phyloP scores from a whole-genome alignment of 495 filamentous ascomycete species.

The Trichoderma asperelloides region DNA sequence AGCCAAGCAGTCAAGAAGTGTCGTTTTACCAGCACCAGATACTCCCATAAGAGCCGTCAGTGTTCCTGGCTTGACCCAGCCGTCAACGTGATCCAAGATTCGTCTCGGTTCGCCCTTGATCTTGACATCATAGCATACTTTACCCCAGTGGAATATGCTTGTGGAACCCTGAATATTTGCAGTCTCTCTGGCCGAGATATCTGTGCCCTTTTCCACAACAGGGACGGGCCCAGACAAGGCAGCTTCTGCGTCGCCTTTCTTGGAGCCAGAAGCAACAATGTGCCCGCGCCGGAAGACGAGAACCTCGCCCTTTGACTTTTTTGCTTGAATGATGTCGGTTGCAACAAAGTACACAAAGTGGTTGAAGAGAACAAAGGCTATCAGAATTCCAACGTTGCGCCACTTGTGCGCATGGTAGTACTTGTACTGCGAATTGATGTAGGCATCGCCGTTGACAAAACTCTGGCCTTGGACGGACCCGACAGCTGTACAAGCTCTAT shows the following conservation, averaged over 20 bases:
- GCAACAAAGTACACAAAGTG: constrained; percentile 59
- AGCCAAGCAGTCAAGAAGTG: constrained; percentile 56
- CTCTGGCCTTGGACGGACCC: constrained; percentile 43
- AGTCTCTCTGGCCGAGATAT: neutral
- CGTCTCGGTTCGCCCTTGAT: constrained; percentile 52
- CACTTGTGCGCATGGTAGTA: constrained; percentile 62
- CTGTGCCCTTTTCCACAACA: neutral
- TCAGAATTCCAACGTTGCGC: constrained; percentile 72
- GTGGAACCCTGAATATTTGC: constrained; percentile 10
- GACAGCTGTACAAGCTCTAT: constrained; percentile 54
- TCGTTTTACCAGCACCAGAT: constrained; percentile 73
- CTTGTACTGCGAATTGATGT: constrained; percentile 44
- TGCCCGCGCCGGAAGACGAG: constrained; percentile 70
- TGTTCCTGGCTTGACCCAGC: constrained; percentile 72
- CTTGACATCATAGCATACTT: constrained; percentile 67
- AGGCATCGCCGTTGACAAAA: constrained; percentile 49
- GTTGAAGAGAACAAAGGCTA: constrained; percentile 57
- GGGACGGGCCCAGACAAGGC: constrained; percentile 18
- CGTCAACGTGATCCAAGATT: constrained; percentile 61
- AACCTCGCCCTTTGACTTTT: constrained; percentile 72
- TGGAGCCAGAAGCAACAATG: constrained; percentile 38
- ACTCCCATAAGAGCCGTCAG: constrained; percentile 74
- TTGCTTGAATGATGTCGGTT: constrained; percentile 58
- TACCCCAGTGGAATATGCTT: constrained; percentile 55
- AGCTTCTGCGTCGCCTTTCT: constrained; percentile 43